Evolutionary conservation across 352 stramenopile species (phyloP), one percentile per base, ranked within the genome.

Genomic region (Phytophthora multivora): DNA sequence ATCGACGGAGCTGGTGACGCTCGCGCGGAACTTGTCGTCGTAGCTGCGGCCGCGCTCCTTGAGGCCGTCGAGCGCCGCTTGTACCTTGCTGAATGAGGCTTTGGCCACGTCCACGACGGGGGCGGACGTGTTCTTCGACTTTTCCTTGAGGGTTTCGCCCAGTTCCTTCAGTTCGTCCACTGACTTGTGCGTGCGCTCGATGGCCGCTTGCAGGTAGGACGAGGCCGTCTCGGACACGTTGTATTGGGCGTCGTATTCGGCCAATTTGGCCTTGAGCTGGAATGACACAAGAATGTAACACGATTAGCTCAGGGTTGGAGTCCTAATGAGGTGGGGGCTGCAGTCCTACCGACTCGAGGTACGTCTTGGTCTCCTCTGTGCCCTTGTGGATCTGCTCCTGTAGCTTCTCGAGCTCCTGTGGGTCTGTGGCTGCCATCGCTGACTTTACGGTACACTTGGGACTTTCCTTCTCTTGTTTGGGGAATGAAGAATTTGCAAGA

Each of bases 311-410:
- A 9, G 2, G 25, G 1, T 30, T 5, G 25, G 28, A 33, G 28
- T 33, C 28, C 11, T 33, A 33, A 9, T 12, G 28, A 33, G 8
- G 9, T 10, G 28, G 11, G 9, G 9, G 28, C 8, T 33, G 28
- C 10, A 13, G 8, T 2, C 62, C 23, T 63, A 84, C 75, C 64
- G 69, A 70, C 30, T 67, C 70, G 36, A 90, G 65, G 51, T 93
- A 90, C 63, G 79, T 83, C 71, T 89, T 89, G 65, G 83, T 90
- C 68, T 90, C 80, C 54, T 89, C 73, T 11, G 82, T 70, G 53
- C 83, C 79, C 59, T 87, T 75, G 40, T 84, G 64, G 57, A 91
- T 87, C 69, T 88, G 79, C 60, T 80, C 62, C 66, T 90, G 79
- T 31, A 91, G 71, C 69, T 88, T 83, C 53, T 82, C 66, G 28